phyloP scores from a whole-genome alignment of 2,329 filamentous ascomycete genomes.

The Nakataea oryzae region DNA sequence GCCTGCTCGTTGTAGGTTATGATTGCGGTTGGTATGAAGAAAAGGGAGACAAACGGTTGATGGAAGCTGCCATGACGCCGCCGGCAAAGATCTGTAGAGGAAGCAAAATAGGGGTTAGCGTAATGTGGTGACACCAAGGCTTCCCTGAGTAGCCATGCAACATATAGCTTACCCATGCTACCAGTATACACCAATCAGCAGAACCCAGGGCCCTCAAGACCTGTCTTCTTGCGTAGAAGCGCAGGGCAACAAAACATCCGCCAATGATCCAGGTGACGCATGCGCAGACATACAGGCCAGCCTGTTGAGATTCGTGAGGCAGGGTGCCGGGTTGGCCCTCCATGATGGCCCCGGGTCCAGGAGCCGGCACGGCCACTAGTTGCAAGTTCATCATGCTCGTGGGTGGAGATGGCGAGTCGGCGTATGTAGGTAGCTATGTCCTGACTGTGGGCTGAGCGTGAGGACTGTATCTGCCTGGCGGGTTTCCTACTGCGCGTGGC shows the following conservation, averaged over 20 bases:
- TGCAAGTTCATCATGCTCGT: background rate
- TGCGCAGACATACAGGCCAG: slow-evolving; percentile 15
- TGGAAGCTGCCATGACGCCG: background rate
- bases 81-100: background rate
- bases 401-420: background rate
- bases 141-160: background rate
- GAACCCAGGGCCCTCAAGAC: background rate
- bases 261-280: slow-evolving; percentile 18
- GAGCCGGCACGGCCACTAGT: background rate
- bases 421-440: too few species aligned
- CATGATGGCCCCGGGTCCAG: background rate
- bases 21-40: background rate
- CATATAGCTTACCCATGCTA: background rate
- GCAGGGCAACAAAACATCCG: slow-evolving; percentile 20
- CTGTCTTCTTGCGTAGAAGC: slow-evolving; percentile 22
- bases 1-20: background rate
- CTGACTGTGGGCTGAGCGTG: too few species aligned
- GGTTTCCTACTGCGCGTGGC: background rate
- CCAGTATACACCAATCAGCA: slow-evolving; percentile 2
- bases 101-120: background rate
- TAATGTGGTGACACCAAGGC: background rate
- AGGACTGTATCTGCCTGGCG: background rate
- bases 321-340: background rate
- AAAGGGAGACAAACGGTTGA: background rate
- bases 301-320: slow-evolving; percentile 9